A percentile compares a stretch with the other conserved stretches of the same genome.
Conservation (phyloP, 2,329 filamentous ascomycete genomes). For the Amesomyces nigricolor region DNA sequence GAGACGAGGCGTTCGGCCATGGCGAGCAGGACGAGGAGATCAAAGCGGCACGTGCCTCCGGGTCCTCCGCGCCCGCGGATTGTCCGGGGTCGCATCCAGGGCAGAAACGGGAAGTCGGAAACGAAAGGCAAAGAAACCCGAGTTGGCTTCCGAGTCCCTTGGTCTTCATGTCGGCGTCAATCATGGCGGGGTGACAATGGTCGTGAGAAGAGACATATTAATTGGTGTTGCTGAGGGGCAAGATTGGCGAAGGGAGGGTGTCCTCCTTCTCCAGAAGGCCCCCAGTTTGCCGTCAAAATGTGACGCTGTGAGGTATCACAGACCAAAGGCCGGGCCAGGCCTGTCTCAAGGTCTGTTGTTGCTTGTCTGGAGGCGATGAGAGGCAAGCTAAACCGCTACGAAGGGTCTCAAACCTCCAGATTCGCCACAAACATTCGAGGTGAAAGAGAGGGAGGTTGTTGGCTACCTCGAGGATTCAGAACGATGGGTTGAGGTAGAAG, state of each 20-base stretch:
- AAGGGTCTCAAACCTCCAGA: not conserved
- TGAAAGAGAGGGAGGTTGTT: not conserved
- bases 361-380: not conserved
- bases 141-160: not conserved
- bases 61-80: no score
- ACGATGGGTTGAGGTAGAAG: not conserved
- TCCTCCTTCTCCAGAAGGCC: not conserved
- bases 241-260: not conserved
- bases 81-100: not conserved
- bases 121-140: not conserved
- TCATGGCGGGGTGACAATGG: constrained; percentile 8
- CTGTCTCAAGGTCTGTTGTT: not conserved
- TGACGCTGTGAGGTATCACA: constrained; percentile 16
- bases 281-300: not conserved
- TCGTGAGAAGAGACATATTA: no score
- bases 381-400: no score
- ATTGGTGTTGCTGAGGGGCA: not conserved
- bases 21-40: no score
- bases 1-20: no score
- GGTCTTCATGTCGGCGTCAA: constrained; percentile 3
- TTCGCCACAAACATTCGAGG: not conserved
- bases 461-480: not conserved
- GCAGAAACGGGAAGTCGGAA: constrained; percentile 1
- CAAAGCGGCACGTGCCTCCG: no score
- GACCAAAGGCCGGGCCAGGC: not conserved